These are phyloP conservation scores for Solanum chmielewskii DNA, from an alignment of 257 asterid species.

Conservation along the genomic window DNA sequence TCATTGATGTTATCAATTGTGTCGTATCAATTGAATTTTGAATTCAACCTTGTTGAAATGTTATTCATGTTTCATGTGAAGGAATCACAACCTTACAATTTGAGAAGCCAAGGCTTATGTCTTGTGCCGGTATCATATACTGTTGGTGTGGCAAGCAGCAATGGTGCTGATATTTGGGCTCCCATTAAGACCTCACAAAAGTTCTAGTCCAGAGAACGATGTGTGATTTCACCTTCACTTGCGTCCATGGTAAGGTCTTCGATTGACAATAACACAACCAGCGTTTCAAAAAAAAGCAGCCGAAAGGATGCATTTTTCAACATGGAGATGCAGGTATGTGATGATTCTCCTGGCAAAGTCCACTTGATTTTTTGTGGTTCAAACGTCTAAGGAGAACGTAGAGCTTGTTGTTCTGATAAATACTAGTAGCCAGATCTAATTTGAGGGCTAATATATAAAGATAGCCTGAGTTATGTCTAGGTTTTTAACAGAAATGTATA, in stretches of 20 bases:
- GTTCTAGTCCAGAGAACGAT: constrained; percentile 11
- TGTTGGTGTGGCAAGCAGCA: constrained; percentile 53
- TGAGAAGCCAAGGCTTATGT: constrained; percentile 63
- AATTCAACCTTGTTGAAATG: neutral
- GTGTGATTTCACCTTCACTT: constrained; percentile 11
- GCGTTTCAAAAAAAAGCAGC: neutral
- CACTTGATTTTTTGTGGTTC: neutral
- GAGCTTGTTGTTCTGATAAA: neutral
- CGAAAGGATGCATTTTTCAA: neutral
- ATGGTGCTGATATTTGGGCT: constrained; percentile 98
- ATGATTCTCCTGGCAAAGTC: neutral
- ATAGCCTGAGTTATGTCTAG: neutral
- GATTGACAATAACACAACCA: neutral
- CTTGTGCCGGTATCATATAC: constrained; percentile 61
- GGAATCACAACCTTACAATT: constrained; percentile 38
- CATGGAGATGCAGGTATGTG: neutral
- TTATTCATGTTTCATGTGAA: constrained; percentile 1
- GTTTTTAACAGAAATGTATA: neutral
- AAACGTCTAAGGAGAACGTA: neutral
- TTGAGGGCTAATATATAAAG: neutral
- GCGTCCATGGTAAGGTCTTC: constrained; percentile 5
- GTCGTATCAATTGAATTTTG: neutral
- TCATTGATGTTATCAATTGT: neutral
- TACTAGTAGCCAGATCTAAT: neutral
- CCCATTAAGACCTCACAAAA: constrained; percentile 47